Conservation (phyloP, 2,329 filamentous ascomycete species). For the Neofusicoccum sp. region DNA sequence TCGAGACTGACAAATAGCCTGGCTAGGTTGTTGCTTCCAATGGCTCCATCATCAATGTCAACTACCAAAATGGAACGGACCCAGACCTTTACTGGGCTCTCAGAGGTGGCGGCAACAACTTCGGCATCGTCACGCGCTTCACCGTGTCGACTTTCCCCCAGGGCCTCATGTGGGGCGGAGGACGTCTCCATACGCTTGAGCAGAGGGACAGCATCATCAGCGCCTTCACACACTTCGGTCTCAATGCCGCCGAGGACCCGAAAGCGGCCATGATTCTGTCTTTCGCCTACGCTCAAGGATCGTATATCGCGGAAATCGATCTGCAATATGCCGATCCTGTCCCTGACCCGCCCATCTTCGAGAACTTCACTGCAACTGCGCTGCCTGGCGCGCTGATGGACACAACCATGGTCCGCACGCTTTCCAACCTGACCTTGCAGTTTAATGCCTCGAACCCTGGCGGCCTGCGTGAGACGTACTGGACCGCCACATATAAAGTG, state of each 20-base stretch:
- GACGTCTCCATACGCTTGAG: conserved; percentile 15
- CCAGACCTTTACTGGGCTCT: conserved; percentile 39
- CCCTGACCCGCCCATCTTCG: conserved; percentile 27
- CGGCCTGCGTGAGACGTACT: conserved; percentile 30
- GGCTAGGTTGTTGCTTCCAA: conserved; percentile 28
- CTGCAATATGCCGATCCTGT: conserved; percentile 13
- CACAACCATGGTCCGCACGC: conserved; percentile 23
- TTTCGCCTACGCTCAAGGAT: conserved; percentile 23
- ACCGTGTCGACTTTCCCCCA: conserved; percentile 23
- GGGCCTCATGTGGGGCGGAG: conserved; percentile 31
- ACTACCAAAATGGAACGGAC: conserved; percentile 18
- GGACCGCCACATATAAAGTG: conserved; percentile 34
- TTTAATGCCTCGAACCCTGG: conserved; percentile 34
- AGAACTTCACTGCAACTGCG: conserved; percentile 27
- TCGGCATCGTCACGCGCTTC: conserved; percentile 31
- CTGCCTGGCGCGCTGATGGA: conserved; percentile 23
- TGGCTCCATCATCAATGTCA: conserved; percentile 33
- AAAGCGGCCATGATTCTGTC: conserved; percentile 29
- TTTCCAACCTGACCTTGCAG: conserved; percentile 29
- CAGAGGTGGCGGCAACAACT: conserved; percentile 36
- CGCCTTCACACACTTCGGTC: conserved; percentile 29
- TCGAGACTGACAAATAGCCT: conserved; percentile 13
- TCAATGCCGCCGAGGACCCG: conserved; percentile 24
- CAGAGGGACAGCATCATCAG: conserved; percentile 25
- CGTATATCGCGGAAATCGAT: conserved; percentile 24